Conservation (phyloP, 257 asterid species). For the Solanum chiquidenum region DNA sequence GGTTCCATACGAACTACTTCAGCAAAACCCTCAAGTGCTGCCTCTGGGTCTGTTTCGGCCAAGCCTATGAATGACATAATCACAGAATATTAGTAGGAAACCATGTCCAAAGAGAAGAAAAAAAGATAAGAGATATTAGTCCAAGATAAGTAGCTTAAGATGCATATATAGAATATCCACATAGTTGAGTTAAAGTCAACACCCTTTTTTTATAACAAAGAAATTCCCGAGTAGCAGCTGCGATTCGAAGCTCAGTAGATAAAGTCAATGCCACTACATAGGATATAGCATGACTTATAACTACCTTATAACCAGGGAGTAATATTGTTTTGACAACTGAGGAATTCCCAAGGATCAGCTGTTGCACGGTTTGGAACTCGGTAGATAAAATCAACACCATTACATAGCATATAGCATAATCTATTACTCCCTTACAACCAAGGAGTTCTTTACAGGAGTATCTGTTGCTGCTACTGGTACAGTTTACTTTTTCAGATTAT, state of each 20-base stretch:
- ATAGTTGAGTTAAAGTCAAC: neutral
- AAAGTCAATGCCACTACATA: neutral
- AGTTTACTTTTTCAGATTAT: neutral
- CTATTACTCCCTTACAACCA: neutral
- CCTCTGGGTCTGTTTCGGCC: slow-evolving; percentile 88
- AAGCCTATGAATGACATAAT: slow-evolving; percentile 36
- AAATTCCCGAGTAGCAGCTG: neutral
- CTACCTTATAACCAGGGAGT: neutral
- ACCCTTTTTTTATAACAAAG: neutral
- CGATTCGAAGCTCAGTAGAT: neutral
- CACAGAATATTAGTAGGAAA: neutral
- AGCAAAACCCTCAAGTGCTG: slow-evolving; percentile 87
- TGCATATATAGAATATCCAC: neutral
- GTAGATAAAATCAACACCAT: neutral
- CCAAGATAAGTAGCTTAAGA: neutral
- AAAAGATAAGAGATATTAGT: neutral
- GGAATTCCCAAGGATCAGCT: neutral
- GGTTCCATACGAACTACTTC: slow-evolving; percentile 95
- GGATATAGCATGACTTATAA: neutral
- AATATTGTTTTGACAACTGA: neutral
- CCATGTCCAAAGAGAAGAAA: neutral
- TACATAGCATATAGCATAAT: neutral
- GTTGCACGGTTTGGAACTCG: neutral
- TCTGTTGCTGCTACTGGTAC: neutral
- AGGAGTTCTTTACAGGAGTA: neutral